A percentile compares a stretch with the other conserved stretches of the same genome.
These are phyloP conservation scores for Jaminaea rosea DNA, from an alignment of 1,284 basidiomycete genomes.

Conservation along the genomic window DNA sequence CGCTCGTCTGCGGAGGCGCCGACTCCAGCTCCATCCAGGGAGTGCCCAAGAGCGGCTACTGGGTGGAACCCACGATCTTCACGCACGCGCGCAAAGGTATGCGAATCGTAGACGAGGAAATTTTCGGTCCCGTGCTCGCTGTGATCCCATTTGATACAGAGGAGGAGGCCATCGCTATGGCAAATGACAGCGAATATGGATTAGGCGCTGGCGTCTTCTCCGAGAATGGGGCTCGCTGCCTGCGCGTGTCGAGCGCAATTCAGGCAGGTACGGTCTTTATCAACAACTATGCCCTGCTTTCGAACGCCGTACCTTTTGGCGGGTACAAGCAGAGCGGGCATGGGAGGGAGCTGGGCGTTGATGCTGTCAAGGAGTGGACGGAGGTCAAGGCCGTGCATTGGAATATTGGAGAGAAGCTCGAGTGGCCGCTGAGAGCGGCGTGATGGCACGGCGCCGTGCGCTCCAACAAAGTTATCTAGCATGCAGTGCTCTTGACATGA, in stretches of 20 bases:
- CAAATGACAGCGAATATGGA: conserved; percentile 55
- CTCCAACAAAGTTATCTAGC: too few species aligned
- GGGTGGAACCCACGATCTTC: conserved; percentile 77
- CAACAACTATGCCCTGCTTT: conserved; percentile 16
- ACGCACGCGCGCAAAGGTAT: conserved; percentile 47
- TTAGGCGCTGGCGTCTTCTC: conserved; percentile 57
- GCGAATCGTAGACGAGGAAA: conserved; percentile 52
- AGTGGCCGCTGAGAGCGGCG: conserved; percentile 60
- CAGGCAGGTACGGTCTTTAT: conserved; percentile 32
- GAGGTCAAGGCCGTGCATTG: conserved; percentile 78
- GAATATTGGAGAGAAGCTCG: conserved; percentile 70
- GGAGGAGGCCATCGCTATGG: conserved; percentile 55
- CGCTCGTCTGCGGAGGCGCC: conserved; percentile 8
- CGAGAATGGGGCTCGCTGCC: conserved; percentile 51
- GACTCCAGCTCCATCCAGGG: conserved; percentile 8
- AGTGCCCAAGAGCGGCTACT: conserved; percentile 50
- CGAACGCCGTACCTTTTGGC: conserved; percentile 65
- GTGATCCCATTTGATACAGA: conserved; percentile 70
- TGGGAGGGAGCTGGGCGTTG: conserved; percentile 76
- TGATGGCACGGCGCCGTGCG: too few species aligned
- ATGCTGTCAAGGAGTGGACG: conserved; percentile 73
- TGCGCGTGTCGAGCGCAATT: conserved; percentile 54
- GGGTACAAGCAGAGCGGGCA: conserved; percentile 77
- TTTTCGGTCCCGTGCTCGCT: conserved; percentile 73
- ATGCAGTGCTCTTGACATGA: too few species aligned